A percentile compares a stretch with the other conserved stretches of the same genome.
These are phyloP conservation scores for Talaromyces wortmannii DNA, from an alignment of 495 filamentous ascomycete species.

Conservation along the genomic window DNA sequence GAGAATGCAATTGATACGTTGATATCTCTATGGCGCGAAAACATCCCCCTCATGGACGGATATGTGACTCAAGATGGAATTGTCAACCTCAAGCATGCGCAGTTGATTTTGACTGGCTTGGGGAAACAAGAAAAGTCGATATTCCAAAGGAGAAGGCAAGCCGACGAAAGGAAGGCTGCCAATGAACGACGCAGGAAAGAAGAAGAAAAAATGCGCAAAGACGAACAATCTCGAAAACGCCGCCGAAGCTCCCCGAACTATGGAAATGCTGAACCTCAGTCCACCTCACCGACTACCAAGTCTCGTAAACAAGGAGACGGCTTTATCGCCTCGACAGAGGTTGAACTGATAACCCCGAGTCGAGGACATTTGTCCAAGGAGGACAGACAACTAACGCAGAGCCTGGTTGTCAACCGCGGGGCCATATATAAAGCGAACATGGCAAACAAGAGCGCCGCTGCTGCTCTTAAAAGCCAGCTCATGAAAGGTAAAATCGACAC, in stretches of 20 bases:
- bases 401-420: constrained; percentile 77
- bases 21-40: constrained; percentile 92
- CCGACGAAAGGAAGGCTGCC: constrained; percentile 73
- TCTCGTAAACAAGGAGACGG: constrained; percentile 18
- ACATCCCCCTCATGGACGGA: constrained; percentile 82
- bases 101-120: constrained; percentile 80
- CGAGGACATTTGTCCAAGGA: constrained; percentile 54
- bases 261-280: constrained; percentile 10
- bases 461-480: constrained; percentile 76
- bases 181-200: constrained; percentile 72
- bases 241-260: constrained; percentile 41
- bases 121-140: constrained; percentile 95
- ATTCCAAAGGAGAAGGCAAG: constrained; percentile 75
- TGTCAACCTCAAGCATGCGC: constrained; percentile 79
- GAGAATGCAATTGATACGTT: constrained; percentile 96
- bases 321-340: constrained; percentile 18
- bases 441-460: constrained; percentile 92
- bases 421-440: constrained; percentile 69
- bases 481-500: constrained; percentile 35
- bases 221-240: constrained; percentile 37
- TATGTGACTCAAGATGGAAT: constrained; percentile 93
- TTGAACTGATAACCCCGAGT: constrained; percentile 51
- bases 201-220: constrained; percentile 48
- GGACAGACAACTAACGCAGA: constrained; percentile 64
- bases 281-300: constrained; percentile 15